Conservation (phyloP, 306 rosid genomes). For the Spatholobus suberectus region DNA sequence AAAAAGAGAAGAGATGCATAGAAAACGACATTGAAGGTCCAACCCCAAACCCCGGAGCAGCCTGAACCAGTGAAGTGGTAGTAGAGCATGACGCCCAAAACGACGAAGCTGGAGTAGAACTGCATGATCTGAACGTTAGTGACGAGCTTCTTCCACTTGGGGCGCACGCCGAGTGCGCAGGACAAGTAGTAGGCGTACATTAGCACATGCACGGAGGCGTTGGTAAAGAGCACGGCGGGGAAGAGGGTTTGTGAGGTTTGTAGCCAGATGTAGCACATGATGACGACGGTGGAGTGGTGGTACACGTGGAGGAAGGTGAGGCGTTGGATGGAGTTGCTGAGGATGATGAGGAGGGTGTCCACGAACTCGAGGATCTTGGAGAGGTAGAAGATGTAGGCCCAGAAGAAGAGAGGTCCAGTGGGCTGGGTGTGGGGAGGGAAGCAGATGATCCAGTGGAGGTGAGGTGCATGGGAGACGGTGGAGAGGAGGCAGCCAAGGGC, state of each 20-base stretch:
- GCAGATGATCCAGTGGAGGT: slow-evolving; percentile 58
- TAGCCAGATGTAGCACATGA: slow-evolving; percentile 79
- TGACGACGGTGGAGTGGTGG: slow-evolving; percentile 75
- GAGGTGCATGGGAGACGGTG: slow-evolving; percentile 47
- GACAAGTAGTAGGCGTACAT: slow-evolving; percentile 82
- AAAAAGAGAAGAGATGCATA: slow-evolving; percentile 66
- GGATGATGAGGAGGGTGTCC: slow-evolving; percentile 76
- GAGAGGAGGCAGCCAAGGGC: slow-evolving; percentile 71
- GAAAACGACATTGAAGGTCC: slow-evolving; percentile 75
- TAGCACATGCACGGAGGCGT: slow-evolving; percentile 71
- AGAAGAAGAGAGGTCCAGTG: slow-evolving; percentile 84
- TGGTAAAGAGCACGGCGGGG: slow-evolving; percentile 67
- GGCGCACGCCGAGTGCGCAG: slow-evolving; percentile 68
- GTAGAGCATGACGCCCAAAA: slow-evolving; percentile 56
- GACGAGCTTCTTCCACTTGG: slow-evolving; percentile 74
- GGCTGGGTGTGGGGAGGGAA: slow-evolving; percentile 64
- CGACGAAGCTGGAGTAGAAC: slow-evolving; percentile 64
- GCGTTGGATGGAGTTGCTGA: slow-evolving; percentile 60
- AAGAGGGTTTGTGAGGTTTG: slow-evolving; percentile 70
- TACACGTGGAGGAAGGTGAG: slow-evolving; percentile 87
- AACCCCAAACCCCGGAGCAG: slow-evolving; percentile 76
- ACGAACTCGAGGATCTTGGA: slow-evolving; percentile 79
- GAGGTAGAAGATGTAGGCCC: slow-evolving; percentile 94
- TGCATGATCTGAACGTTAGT: slow-evolving; percentile 74
- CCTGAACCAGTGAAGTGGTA: slow-evolving; percentile 66